Percentiles rank a stretch among this genome's conserved stretches.
Evolutionary conservation across 805 yeast species (phyloP).

Genomic region (Metschnikowia vanudenii): DNA sequence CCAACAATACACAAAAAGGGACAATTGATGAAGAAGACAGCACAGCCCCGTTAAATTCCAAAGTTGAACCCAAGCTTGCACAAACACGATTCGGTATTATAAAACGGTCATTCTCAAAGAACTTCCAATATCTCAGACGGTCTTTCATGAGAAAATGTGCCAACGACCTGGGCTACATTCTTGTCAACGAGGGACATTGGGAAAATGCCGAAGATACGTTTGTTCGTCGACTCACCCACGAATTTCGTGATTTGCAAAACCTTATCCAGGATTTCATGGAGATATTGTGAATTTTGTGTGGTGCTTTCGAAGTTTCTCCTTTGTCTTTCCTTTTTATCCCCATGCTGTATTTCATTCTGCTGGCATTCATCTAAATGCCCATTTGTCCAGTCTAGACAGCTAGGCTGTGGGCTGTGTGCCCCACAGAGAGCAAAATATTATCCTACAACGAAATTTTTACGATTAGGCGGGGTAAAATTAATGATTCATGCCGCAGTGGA

Average conservation of each 20-base stretch:
- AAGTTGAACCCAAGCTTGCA: not conserved
- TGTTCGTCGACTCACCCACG: conserved; percentile 4
- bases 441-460: no score
- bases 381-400: no score
- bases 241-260: conserved; percentile 6
- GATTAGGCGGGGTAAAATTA: no score
- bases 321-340: no score
- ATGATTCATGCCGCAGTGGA: not conserved
- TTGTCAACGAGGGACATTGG: conserved; percentile 1
- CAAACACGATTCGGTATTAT: not conserved
- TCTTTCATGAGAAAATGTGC: conserved; percentile 3
- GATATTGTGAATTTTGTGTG: not conserved
- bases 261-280: conserved; percentile 9
- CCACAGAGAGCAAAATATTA: no score
- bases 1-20: not conserved
- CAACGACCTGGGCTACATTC: conserved; percentile 1
- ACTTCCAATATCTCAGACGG: not conserved
- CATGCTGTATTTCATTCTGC: no score
- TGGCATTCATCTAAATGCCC: no score
- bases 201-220: conserved; percentile 6
- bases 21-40: not conserved
- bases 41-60: not conserved
- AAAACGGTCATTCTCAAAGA: conserved; percentile 1
- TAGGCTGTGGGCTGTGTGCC: no score
- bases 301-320: no score